Evolutionary conservation across 306 rosid species (phyloP), one percentile per base, ranked within the genome.

Genomic region (Mimosa bimucronata): DNA sequence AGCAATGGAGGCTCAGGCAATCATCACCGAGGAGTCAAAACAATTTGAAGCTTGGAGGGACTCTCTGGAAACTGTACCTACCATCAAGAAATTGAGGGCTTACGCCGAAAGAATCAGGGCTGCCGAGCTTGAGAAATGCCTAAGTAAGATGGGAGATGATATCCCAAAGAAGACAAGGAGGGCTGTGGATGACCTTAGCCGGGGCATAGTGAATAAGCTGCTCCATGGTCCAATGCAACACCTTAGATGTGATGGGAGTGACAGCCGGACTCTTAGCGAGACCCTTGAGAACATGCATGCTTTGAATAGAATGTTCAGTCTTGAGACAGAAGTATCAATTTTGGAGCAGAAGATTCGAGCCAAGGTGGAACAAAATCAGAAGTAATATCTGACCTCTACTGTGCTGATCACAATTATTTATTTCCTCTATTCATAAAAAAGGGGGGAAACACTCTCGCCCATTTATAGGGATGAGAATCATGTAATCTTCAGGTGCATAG

Each of bases 191-290:
- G 99, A 93, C 88, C 99, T 96, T 29, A 93, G 99, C 86, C 92
- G 98, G 41, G 99, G 99, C 41, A 89, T 96, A 66, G 97, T 96
- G 82, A 96, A 96, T 83, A 91, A 90, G 92, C 90, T 96, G 76
- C 99, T 96, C 73, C 99, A 96, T 73, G 99, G 99, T 77, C 99
- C 99, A 25, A 93, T 96, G 99, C 97, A 96, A 83, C 99, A 96
- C 83, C 85, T 96, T 73, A 90, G 99, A 86, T 93, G 98, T 46
- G 99, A 96, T 73, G 99, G 99, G 60, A 96, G 91, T 79, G 99
- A 96, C 71, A 93, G 90, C 87, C 88, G 98, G 53, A 93, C 98
- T 66, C 86, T 96, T 62, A 89, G 88, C 2, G 99, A 96, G 84
- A 91, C 99, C 18, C 94, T 96, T 34, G 99, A 96, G 88, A 96